Evolutionary conservation across 1,284 basidiomycete genomes (phyloP).

Genomic region (Tetrapyrgos nigripes): DNA sequence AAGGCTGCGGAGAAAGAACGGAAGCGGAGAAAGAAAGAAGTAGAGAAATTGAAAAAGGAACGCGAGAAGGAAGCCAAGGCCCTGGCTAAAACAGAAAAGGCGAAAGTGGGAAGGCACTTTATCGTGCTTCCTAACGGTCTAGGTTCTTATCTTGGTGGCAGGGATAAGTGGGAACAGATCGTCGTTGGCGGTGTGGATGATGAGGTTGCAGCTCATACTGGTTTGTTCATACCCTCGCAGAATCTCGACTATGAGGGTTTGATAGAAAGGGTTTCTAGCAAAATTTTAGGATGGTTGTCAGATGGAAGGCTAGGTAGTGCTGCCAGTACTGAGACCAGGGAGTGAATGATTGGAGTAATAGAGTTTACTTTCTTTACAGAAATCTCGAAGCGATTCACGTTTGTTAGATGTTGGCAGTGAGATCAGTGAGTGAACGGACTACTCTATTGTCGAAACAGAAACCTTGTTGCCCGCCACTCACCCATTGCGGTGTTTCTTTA

Average conservation of each 20-base stretch:
- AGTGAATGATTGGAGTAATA: too few species aligned
- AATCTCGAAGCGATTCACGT: too few species aligned
- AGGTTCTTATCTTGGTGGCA: neutral
- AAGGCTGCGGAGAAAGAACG: constrained; percentile 8
- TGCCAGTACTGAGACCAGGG: too few species aligned
- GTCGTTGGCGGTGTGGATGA: constrained; percentile 53
- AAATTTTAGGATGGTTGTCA: constrained; percentile 52
- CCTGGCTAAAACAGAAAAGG: constrained; percentile 30
- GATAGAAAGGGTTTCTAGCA: constrained; percentile 49
- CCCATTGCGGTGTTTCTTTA: too few species aligned
- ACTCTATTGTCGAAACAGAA: too few species aligned
- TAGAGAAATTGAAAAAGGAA: constrained; percentile 18
- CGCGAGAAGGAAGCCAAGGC: constrained; percentile 16
- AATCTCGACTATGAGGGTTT: constrained; percentile 58
- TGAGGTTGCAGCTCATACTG: constrained; percentile 61
- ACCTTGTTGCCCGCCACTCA: too few species aligned
- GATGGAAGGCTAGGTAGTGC: constrained; percentile 1
- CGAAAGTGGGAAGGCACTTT: constrained; percentile 49
- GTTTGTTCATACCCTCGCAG: constrained; percentile 55
- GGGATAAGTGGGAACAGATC: constrained; percentile 52
- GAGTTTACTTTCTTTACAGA: too few species aligned
- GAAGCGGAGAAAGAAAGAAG: constrained; percentile 9
- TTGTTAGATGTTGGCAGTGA: too few species aligned
- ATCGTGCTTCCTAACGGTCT: constrained; percentile 46
- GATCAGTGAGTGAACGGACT: too few species aligned